A percentile compares a stretch with the other conserved stretches of the same genome.
These are phyloP conservation scores for Microbotryum saponariae DNA, from an alignment of 1,284 basidiomycete species.

Conservation along the genomic window DNA sequence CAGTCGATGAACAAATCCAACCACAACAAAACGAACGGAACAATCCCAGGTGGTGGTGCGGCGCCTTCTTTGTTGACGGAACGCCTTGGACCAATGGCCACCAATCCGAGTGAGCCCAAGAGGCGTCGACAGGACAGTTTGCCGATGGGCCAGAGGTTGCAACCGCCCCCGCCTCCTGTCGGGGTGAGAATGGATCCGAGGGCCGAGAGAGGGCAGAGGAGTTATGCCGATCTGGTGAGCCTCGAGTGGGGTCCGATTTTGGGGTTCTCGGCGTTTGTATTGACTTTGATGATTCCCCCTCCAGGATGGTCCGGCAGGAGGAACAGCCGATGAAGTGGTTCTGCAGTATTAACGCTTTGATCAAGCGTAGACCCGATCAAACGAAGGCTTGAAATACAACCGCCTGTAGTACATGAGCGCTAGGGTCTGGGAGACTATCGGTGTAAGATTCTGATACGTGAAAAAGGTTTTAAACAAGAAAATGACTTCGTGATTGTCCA, in stretches of 20 bases:
- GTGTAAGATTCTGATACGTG: too few species aligned
- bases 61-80: too few species aligned
- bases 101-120: too few species aligned
- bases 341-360: conserved; percentile 15
- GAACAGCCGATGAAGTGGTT: conserved; percentile 6
- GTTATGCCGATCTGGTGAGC: conserved; percentile 29
- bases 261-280: neutral
- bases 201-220: conserved; percentile 15
- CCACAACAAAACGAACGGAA: neutral
- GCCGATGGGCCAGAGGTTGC: too few species aligned
- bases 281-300: neutral
- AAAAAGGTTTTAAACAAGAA: too few species aligned
- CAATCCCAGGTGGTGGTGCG: neutral
- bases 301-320: conserved; percentile 17
- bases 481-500: too few species aligned
- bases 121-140: too few species aligned
- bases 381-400: too few species aligned
- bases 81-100: too few species aligned
- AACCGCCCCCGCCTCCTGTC: conserved; percentile 25
- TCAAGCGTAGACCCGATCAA: neutral
- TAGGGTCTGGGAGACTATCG: too few species aligned
- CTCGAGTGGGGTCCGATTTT: too few species aligned
- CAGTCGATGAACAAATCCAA: neutral
- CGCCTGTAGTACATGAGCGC: too few species aligned
- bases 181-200: conserved; percentile 26